A percentile compares a stretch with the other conserved stretches of the same genome.
These are phyloP conservation scores for Tothia fuscella DNA, from an alignment of 2,329 filamentous ascomycete species.

Conservation along the genomic window DNA sequence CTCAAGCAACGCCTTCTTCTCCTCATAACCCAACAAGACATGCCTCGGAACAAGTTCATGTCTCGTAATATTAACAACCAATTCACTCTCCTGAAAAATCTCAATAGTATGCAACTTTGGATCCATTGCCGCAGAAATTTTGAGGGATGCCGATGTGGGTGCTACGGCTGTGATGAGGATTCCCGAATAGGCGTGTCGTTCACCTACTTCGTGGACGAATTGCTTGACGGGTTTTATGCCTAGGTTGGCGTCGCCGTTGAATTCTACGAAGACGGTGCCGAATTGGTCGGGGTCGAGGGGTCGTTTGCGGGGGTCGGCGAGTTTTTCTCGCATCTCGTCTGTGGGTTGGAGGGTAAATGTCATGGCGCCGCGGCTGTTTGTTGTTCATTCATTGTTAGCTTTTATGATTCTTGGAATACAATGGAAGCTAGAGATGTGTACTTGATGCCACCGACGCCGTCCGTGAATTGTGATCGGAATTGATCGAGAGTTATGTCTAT, in stretches of 20 bases:
- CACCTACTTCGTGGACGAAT: constrained; percentile 72
- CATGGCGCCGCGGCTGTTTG: constrained; percentile 63
- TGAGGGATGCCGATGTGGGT: constrained; percentile 77
- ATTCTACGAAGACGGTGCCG: constrained; percentile 88
- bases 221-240: constrained; percentile 86
- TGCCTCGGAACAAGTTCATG: constrained; percentile 95
- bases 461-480: constrained; percentile 63
- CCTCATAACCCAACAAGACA: constrained; percentile 76
- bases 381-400: background rate
- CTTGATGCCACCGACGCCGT: constrained; percentile 67
- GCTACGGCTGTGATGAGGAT: constrained; percentile 78
- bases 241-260: constrained; percentile 66
- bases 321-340: constrained; percentile 71
- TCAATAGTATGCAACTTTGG: constrained; percentile 61
- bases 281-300: constrained; percentile 61
- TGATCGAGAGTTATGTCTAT: constrained; percentile 74
- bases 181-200: constrained; percentile 70
- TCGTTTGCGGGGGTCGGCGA: constrained; percentile 57
- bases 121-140: constrained; percentile 68
- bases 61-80: constrained; percentile 95
- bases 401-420: background rate
- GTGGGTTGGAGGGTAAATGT: constrained; percentile 80
- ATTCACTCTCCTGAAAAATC: constrained; percentile 88
- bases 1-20: constrained; percentile 75
- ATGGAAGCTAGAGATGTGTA: constrained; percentile 9